Base-by-base conservation (phyloP, 2,329 filamentous ascomycete species). In the Alternaria sp. region DNA sequence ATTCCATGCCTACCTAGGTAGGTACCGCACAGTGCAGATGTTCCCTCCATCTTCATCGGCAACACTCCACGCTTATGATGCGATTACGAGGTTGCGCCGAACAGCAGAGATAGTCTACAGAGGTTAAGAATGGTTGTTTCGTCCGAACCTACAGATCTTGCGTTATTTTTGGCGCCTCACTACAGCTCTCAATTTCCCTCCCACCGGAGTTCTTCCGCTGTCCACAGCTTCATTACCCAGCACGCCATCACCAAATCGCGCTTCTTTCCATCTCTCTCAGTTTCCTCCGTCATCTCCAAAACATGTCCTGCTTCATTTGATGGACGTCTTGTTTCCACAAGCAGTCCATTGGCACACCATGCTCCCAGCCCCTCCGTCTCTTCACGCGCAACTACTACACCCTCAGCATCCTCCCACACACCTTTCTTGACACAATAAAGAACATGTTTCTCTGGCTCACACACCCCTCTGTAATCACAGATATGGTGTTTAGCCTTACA, bases 171-270 rank as follows among this genome's bases (percentile, higher is more conserved):
- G 14, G 32, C 20, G 20, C 24, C 20, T 49, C 18, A 4, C n/a
- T 26, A 22, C 22, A 49, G 30, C 7, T 24, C 16, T 38, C 46
- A 42, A 30, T 43, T 32, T 16, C 46, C 54, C 18, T 65, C 61
- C 67, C 68, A 72, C 43, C 65, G 44, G 38, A 67, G 24, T 28
- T 63, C 67, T 30, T 64, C 64, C 16, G 22, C 57, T 51, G 57
- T 61, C 71, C 71, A 75, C 11, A 64, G 32, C 59, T 55, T 64
- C 66, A 69, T 69, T 20, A 70, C 59, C 71, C 70, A 75, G 54
- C 70, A 75, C 26, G 63, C 64, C 39, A 75, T 62, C 55, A 73
- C 47, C 51, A 71, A 44, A 51, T 75, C 69, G 42, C 67, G 61
- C 47, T 41, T 64, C 53, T 18, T 52, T 28, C 44, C 58, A 32